Evolutionary conservation across 805 yeast species (phyloP).

Genomic region (Blastobotrys peoriensis): DNA sequence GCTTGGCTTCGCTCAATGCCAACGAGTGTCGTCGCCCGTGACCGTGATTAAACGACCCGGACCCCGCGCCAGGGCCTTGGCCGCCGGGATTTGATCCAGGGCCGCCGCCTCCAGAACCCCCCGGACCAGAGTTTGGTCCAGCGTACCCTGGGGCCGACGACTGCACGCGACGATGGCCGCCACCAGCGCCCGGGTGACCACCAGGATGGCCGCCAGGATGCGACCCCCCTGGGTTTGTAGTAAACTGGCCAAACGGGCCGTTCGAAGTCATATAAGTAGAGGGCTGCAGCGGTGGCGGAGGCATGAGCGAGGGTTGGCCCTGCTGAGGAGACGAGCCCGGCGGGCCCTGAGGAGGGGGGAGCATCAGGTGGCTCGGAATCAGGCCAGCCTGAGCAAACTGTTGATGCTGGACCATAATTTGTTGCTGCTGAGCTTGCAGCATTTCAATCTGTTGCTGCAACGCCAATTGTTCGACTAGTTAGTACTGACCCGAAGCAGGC

Average conservation of each 20-base stretch:
- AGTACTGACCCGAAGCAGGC: conserved; percentile 1
- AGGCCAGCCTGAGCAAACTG: conserved; percentile 30
- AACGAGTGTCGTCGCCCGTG: conserved; percentile 89
- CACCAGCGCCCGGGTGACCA: no score
- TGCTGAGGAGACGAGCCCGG: neutral
- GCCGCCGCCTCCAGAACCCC: neutral
- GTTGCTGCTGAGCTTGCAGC: conserved; percentile 90
- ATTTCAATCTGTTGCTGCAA: conserved; percentile 88
- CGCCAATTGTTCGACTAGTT: conserved; percentile 54
- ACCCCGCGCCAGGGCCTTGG: conserved; percentile 6
- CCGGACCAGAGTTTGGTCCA: neutral
- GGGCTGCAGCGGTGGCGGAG: conserved; percentile 8
- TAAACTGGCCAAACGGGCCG: conserved; percentile 23
- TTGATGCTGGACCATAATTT: conserved; percentile 65
- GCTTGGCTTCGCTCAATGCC: conserved; percentile 86
- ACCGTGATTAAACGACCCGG: conserved; percentile 39
- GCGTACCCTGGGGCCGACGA: conserved; percentile 20
- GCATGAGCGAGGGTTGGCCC: neutral
- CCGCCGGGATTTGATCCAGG: neutral
- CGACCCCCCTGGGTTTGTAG: conserved; percentile 7
- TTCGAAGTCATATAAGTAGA: conserved; percentile 18
- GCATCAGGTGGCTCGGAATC: conserved; percentile 19
- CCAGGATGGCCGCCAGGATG: conserved; percentile 10
- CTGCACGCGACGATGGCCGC: conserved; percentile 32
- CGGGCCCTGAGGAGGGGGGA: conserved; percentile 9